These are phyloP conservation scores for Yamadazyma phyllophila DNA, from an alignment of 805 yeast species.

Conservation along the genomic window DNA sequence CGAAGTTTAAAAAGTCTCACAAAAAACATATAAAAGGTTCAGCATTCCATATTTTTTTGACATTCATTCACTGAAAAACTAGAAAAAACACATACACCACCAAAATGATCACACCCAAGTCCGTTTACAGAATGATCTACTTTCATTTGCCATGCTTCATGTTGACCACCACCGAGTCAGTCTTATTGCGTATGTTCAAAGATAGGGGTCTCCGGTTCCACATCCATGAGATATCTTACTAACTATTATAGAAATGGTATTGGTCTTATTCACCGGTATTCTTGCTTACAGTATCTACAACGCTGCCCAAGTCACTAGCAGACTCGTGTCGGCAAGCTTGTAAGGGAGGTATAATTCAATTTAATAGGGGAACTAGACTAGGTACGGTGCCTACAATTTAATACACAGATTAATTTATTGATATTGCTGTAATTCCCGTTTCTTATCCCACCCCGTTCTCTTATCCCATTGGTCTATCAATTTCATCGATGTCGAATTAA, in stretches of 20 bases:
- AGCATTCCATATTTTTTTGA: constrained; percentile 2
- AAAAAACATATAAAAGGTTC: neutral
- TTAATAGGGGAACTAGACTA: neutral
- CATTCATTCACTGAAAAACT: neutral
- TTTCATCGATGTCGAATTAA: no score
- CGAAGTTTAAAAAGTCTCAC: neutral
- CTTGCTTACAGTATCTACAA: constrained; percentile 7
- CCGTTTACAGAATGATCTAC: constrained; percentile 30
- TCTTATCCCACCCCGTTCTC: no score
- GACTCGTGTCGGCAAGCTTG: neutral
- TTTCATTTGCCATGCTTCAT: constrained; percentile 47
- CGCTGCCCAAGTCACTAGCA: constrained; percentile 5
- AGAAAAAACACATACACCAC: neutral
- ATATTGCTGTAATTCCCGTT: neutral
- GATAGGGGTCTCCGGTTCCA: neutral
- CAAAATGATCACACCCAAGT: constrained; percentile 12
- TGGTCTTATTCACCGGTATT: constrained; percentile 4
- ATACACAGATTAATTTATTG: no score
- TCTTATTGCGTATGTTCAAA: constrained; percentile 22
- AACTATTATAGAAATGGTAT: constrained; percentile 7
- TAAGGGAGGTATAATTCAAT: neutral
- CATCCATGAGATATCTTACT: neutral
- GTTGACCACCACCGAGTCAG: constrained; percentile 46
- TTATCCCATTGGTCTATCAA: neutral
- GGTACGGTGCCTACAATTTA: no score